Evolutionary conservation across 306 rosid genomes (phyloP), one percentile per base, ranked within the genome.

Genomic region (Fragaria iinumae): DNA sequence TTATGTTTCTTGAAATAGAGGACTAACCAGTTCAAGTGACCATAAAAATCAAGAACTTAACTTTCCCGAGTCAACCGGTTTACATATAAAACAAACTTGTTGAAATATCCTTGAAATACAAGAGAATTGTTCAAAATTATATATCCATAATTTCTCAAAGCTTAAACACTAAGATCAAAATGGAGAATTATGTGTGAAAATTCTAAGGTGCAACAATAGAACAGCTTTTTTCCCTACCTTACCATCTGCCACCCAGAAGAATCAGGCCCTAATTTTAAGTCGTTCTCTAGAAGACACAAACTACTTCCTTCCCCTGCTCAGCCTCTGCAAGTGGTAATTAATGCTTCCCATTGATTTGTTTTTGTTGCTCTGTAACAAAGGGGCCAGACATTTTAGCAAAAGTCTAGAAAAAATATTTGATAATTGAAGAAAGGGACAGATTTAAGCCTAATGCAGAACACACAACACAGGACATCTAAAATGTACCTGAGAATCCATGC

Each of bases 311-410:
- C 97, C 97, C 76, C 87, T 85, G 82, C 41, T 88, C 64, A 94
- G 93, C 94, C 97, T 94, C 89, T 90, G 97, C 86, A 91, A 76
- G 68, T 94, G 96, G 82, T 90, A 94, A 84, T 94, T 94, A 83
- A 94, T 62, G 83, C 92, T 90, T 77, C 98, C 96, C 97, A 87
- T 82, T 55, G 91, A 81, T 78, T 85, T 84, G 79, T 86, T 91
- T 74, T 82, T 85, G 66, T 74, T 87, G 63, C 90, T 76, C 98
- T 94, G 96, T 75, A 79, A 75, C 66, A 78, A 49, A 80, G 48
- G 68, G 59, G 10, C 49, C 72, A 75, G 74, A 55, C 47, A 81
- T 36, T 50, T 80, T 34, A 69, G 52, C 65, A 36, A 18, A 5
- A 8, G 41, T 59, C 77, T 76, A 25, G 50, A 27, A 20, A 78